Conservation (phyloP, 192 early-diverging fungal genomes). For the Coemansia sp. region DNA sequence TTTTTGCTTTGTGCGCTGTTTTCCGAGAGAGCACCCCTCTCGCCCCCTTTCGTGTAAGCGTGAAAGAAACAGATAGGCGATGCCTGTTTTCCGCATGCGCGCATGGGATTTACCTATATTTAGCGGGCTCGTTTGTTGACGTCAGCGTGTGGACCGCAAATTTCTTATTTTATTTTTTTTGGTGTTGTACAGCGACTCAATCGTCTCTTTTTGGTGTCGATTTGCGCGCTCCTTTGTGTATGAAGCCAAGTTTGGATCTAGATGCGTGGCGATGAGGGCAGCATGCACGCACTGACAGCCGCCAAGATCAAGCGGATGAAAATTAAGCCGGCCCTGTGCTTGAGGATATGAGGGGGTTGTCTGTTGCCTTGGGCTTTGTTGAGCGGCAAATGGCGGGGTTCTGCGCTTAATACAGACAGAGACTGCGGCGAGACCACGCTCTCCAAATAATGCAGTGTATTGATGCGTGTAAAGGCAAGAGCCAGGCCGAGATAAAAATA, state of each 20-base stretch:
- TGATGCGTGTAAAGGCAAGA: no score
- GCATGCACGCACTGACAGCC: no score
- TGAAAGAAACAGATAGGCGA: not conserved
- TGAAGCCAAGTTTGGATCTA: no score
- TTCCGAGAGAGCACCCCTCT: not conserved
- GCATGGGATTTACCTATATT: conserved; percentile 1
- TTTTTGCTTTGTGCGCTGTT: conserved; percentile 1
- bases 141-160: not conserved
- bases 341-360: no score
- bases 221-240: no score
- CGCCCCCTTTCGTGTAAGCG: not conserved
- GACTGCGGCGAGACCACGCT: conserved; percentile 2
- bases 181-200: no score
- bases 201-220: no score
- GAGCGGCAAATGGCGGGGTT: not conserved
- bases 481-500: no score
- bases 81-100: not conserved
- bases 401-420: not conserved
- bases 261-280: no score
- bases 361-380: not conserved
- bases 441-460: no score
- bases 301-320: no score
- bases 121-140: not conserved
- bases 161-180: not conserved
- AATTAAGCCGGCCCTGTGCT: no score